These are phyloP conservation scores for Entrophospora sp. DNA, from an alignment of 192 early-diverging fungal genomes.

Conservation along the genomic window DNA sequence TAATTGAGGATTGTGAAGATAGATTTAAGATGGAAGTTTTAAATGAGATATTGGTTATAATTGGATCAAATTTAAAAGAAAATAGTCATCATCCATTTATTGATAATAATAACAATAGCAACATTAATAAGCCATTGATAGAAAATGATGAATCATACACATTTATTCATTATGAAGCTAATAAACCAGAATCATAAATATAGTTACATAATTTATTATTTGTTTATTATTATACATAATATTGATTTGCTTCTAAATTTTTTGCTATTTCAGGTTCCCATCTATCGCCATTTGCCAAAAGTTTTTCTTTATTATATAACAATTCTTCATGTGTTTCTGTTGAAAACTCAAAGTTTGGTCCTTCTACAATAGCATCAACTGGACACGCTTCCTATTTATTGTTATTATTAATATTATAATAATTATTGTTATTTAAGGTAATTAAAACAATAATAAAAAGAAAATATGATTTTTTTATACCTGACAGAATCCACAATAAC, in stretches of 20 bases:
- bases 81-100: too few relatives aligned
- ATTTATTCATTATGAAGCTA: too few relatives aligned
- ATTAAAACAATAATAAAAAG: background rate
- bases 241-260: constrained; percentile 43
- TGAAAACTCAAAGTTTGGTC: constrained; percentile 92
- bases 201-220: too few relatives aligned
- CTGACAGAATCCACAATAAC: constrained; percentile 96
- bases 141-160: too few relatives aligned
- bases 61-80: background rate
- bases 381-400: constrained; percentile 69
- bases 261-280: constrained; percentile 92
- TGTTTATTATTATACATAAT: constrained; percentile 11
- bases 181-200: too few relatives aligned
- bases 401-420: background rate
- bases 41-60: background rate
- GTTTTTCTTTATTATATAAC: constrained; percentile 96
- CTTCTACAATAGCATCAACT: constrained; percentile 97
- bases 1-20: constrained; percentile 19
- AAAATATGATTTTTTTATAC: constrained; percentile 22
- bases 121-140: too few relatives aligned
- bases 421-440: background rate
- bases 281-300: constrained; percentile 94
- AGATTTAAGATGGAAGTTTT: background rate
- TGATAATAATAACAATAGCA: too few relatives aligned
- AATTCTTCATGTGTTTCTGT: constrained; percentile 98